These are phyloP conservation scores for Nemania serpens DNA, from an alignment of 2,329 filamentous ascomycete species.

Conservation along the genomic window DNA sequence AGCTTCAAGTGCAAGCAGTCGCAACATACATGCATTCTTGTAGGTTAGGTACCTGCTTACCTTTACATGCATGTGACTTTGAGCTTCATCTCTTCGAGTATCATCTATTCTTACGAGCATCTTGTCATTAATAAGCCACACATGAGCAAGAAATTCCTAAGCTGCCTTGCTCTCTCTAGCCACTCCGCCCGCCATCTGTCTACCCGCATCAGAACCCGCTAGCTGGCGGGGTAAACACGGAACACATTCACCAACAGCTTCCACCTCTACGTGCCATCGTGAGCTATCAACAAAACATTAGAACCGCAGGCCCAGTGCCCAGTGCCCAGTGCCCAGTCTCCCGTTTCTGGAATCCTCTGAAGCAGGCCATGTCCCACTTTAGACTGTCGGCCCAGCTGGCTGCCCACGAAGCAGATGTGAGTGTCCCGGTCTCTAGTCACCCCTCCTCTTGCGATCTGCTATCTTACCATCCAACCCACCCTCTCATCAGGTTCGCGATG, in stretches of 20 bases:
- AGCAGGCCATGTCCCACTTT: conserved; percentile 72
- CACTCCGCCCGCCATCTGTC: background rate
- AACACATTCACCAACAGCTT: background rate
- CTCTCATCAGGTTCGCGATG: conserved; percentile 74
- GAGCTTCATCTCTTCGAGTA: no score
- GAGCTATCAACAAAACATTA: no score
- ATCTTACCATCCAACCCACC: conserved; percentile 11
- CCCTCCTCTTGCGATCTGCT: background rate
- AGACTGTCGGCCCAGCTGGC: conserved; percentile 89
- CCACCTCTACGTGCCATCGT: no score
- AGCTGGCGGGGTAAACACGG: conserved; percentile 11
- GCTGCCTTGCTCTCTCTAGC: background rate
- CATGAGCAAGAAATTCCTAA: no score
- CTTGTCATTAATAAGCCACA: no score
- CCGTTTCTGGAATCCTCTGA: no score
- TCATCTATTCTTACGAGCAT: background rate
- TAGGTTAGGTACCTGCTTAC: no score
- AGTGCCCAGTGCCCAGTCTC: no score
- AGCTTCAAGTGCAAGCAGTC: background rate
- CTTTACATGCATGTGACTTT: background rate
- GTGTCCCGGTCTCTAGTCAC: conserved; percentile 36
- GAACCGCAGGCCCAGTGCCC: no score
- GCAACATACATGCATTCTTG: no score
- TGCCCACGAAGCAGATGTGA: conserved; percentile 92
- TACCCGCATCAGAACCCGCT: background rate